Evolutionary conservation across 148 eudicot genomes (phyloP), one percentile per base, ranked within the genome.

Genomic region (Vaccinium darrowii): DNA sequence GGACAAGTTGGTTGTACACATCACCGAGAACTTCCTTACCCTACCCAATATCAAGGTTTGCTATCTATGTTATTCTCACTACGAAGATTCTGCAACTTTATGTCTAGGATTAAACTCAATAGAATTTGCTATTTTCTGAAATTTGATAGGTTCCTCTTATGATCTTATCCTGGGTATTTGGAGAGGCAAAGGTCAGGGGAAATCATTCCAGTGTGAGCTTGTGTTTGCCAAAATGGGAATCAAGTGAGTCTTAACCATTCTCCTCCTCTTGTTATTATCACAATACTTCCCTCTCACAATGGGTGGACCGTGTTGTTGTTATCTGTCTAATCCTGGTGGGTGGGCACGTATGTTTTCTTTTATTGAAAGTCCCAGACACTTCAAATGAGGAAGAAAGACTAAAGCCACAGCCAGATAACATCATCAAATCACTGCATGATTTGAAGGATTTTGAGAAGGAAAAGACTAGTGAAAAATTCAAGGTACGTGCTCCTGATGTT

Each of bases 161-260:
- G 27, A 27, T 27, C 27, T 27, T 1, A 89, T 87, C 71, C 74
- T 89, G 51, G 91, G 91, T 11, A 84, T 89, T 25, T 89, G 91
- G 91, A 89, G 91, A 83, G 91, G 91, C 76, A 89, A 89, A 78
- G 91, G 91, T 52, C 91, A 89, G 82, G 91, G 91, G n/a, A 89
- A 89, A 85, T 87, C 91, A 75, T 89, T 89, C 84, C 91, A 89
- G 53, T 89, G 91, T 79, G 91, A 87, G 84, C 91, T 87, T 83
- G 91, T 89, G 43, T 87, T 89, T 54, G 86, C 88, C 54, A 89
- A 89, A 77, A 83, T 89, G 91, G 91, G 91, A 33, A 89, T 89
- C 88, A 87, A 84, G 91, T 89, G 36, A 85, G 88, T 80, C 78
- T 56, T 49, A 21, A n/a, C 72, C n/a, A 18, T 27, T 72, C 27